phyloP scores from a whole-genome alignment of 495 filamentous ascomycete genomes.

The Aspergillus haitiensis region DNA sequence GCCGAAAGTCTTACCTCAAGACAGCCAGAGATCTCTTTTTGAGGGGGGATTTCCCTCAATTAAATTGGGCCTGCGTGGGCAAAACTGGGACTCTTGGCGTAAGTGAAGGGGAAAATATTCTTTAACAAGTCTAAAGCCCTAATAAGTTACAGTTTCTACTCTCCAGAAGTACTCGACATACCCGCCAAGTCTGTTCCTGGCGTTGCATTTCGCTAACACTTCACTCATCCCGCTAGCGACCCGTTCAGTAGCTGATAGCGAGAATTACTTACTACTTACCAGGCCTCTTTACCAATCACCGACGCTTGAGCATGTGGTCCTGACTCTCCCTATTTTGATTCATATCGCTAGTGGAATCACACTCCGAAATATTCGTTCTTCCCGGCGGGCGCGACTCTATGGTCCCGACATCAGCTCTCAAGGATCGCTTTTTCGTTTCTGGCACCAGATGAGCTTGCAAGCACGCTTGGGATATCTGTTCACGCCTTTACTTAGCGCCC shows the following conservation, averaged over 20 bases:
- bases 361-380: slow-evolving; percentile 71
- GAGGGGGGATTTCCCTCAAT: slow-evolving; percentile 28
- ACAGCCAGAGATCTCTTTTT: slow-evolving; percentile 10
- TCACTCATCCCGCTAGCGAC: slow-evolving; percentile 68
- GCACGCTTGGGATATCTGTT: slow-evolving; percentile 67
- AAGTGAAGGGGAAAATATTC: slow-evolving; percentile 27
- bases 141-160: slow-evolving; percentile 60
- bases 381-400: slow-evolving; percentile 66
- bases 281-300: slow-evolving; percentile 78
- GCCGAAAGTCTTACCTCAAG: slow-evolving; percentile 35
- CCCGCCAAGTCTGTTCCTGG: slow-evolving; percentile 74
- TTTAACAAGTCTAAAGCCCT: slow-evolving; percentile 3
- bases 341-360: slow-evolving; percentile 67
- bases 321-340: slow-evolving; percentile 46
- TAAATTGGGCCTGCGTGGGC: slow-evolving; percentile 57
- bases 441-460: slow-evolving; percentile 68
- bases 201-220: slow-evolving; percentile 78
- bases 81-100: slow-evolving; percentile 64
- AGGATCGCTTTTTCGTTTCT: slow-evolving; percentile 43
- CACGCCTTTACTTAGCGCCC: slow-evolving; percentile 61
- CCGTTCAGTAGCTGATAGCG: slow-evolving; percentile 51
- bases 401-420: slow-evolving; percentile 56
- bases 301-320: slow-evolving; percentile 45
- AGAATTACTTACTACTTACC: slow-evolving; percentile 62
- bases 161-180: slow-evolving; percentile 87